Base-by-base conservation (phyloP, 805 yeast species). In the Wickerhamiella domercqiae region DNA sequence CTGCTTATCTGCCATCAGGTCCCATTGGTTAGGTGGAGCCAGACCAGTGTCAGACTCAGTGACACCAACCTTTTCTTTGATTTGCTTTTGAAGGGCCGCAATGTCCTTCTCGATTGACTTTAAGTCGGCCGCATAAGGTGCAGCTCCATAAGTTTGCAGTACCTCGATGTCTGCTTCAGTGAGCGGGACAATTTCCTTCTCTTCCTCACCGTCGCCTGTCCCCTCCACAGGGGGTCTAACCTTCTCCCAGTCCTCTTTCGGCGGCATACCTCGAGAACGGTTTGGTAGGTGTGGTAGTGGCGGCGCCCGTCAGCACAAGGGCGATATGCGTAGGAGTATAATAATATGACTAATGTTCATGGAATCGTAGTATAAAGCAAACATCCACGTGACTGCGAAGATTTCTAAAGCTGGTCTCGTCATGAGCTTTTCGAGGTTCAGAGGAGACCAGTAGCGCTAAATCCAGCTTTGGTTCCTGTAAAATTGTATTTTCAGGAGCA, bases 201-300 rank as follows among this genome's bases (percentile, higher is more conserved):
- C 66, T 14, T 64, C 70, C 15, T 64, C 66, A 24, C 60, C 75
- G 21, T 47, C 49, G n/a, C n/a, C n/a, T n/a, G n/a, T n/a, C n/a
- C n/a, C n/a, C 47, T 79, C 95, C 32, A 66, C 68, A n/a, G 94
- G 93, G 36, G 90, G 78, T 56, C 75, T 78, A 62, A 82, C 83
- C 59, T 90, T 90, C 56, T 93, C 99, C 99, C 99, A 90, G 60
- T 90, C 94, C 40, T 84, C 90, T 67, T 84, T 90, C 49, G 96
- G 94, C 44, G 96, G 86, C 96, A 86, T 86, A 47, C 37, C 54
- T 24, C 26, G 26, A 9, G 9, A 13, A 9, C 13, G 9, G 11
- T 9, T 13, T 9, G 26, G 26, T 24, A 24, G 26, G 9, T 24
- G 9, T 24, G 13, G 26, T n/a, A n/a, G n/a, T n/a, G n/a, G n/a